Evolutionary conservation across 1,284 basidiomycete genomes (phyloP).

Genomic region (Heterobasidion parviporum): DNA sequence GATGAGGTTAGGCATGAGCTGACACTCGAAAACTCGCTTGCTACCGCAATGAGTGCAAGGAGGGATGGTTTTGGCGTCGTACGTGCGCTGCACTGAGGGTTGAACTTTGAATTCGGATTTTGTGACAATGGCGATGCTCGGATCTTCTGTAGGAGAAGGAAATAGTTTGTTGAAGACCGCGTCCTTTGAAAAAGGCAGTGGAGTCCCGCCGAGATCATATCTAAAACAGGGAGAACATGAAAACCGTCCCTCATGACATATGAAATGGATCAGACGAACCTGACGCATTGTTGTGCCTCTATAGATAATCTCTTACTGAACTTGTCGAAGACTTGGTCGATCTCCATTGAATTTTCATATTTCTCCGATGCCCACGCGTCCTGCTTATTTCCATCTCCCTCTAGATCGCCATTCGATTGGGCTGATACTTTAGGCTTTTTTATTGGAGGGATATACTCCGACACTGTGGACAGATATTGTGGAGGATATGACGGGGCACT

Average conservation of each 20-base stretch:
- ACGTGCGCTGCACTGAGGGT: slow-evolving; percentile 37
- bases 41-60: slow-evolving; percentile 53
- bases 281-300: slow-evolving; percentile 70
- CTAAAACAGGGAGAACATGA: slow-evolving; percentile 29
- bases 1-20: slow-evolving; percentile 83
- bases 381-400: slow-evolving; percentile 29
- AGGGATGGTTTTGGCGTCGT: slow-evolving; percentile 38
- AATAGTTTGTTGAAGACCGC: slow-evolving; percentile 62
- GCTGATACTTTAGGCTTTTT: slow-evolving; percentile 37
- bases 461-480: slow-evolving; percentile 61
- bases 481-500: slow-evolving; percentile 56
- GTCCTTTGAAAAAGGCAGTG: slow-evolving; percentile 69
- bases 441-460: slow-evolving; percentile 58
- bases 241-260: neutral
- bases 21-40: slow-evolving; percentile 70
- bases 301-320: slow-evolving; percentile 62
- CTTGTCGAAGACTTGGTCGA: slow-evolving; percentile 74
- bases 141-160: slow-evolving; percentile 36
- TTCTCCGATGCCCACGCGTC: slow-evolving; percentile 57
- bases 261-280: slow-evolving; percentile 33
- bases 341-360: slow-evolving; percentile 70
- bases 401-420: slow-evolving; percentile 29
- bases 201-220: slow-evolving; percentile 68
- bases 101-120: slow-evolving; percentile 51
- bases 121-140: slow-evolving; percentile 36